phyloP scores from a whole-genome alignment of 257 asterid species.

The Penstemon barbatus region DNA sequence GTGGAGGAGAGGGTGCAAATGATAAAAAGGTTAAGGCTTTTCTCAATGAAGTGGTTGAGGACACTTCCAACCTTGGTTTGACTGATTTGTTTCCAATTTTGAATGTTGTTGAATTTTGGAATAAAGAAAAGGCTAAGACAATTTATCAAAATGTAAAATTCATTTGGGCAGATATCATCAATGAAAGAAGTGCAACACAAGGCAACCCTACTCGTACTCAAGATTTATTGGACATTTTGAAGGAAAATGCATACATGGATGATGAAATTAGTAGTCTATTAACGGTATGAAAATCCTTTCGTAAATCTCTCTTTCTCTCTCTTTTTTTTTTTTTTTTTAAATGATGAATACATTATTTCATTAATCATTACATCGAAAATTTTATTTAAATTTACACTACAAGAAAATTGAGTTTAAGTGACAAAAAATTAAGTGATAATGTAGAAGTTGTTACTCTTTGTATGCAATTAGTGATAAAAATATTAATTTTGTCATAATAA shows the following conservation, averaged over 20 bases:
- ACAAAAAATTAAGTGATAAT: too few relatives aligned
- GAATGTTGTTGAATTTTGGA: constrained; percentile 20
- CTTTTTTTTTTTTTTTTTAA: too few relatives aligned
- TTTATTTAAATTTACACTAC: too few relatives aligned
- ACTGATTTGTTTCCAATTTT: constrained; percentile 17
- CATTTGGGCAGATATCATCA: constrained; percentile 18
- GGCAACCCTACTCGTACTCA: neutral
- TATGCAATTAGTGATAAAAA: too few relatives aligned
- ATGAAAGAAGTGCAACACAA: constrained; percentile 2
- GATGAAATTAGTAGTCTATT: constrained; percentile 19
- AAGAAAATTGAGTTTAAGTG: too few relatives aligned
- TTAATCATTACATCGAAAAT: too few relatives aligned
- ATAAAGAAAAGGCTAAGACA: constrained; percentile 6
- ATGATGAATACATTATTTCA: too few relatives aligned
- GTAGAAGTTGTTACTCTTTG: too few relatives aligned
- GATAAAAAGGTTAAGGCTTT: constrained; percentile 11
- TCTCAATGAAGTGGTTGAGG: constrained; percentile 10
- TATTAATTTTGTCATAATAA: too few relatives aligned
- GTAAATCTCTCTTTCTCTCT: too few relatives aligned
- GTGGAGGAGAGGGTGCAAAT: neutral
- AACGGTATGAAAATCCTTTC: constrained; percentile 9
- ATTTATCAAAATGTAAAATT: neutral
- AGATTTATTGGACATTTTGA: constrained; percentile 26
- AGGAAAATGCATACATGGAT: constrained; percentile 2
- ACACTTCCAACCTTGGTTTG: constrained; percentile 14